A percentile compares a stretch with the other conserved stretches of the same genome.
These are phyloP conservation scores for Lentinus brumalis DNA, from an alignment of 768 basidiomycete species.

Conservation along the genomic window DNA sequence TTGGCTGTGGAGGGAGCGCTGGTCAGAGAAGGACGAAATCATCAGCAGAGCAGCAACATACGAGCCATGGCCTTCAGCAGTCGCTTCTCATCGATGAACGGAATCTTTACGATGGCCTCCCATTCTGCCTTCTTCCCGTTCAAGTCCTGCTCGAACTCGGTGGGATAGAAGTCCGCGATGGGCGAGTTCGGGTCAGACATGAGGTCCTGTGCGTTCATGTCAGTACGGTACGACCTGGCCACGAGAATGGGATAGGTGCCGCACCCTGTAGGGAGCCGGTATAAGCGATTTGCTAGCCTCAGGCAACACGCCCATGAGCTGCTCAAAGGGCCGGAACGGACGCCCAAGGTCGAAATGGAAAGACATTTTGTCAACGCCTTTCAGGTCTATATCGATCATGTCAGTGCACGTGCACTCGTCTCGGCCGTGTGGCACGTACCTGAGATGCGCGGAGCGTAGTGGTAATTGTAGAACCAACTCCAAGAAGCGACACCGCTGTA, in stretches of 20 bases:
- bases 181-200: conserved; percentile 86
- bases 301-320: conserved; percentile 97
- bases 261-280: conserved; percentile 81
- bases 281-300: conserved; percentile 88
- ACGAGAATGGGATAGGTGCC: conserved; percentile 18
- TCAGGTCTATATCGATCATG: conserved; percentile 50
- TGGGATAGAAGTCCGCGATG: conserved; percentile 93
- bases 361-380: conserved; percentile 69
- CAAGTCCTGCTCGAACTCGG: conserved; percentile 87
- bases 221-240: conserved; percentile 4
- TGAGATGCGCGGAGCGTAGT: conserved; percentile 95
- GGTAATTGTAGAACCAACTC: conserved; percentile 99
- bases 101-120: conserved; percentile 99
- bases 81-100: conserved; percentile 87
- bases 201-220: conserved; percentile 60
- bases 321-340: conserved; percentile 93
- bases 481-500: conserved; percentile 96
- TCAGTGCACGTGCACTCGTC: conserved; percentile 21
- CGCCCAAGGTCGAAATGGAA: conserved; percentile 86
- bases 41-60: conserved; percentile 37
- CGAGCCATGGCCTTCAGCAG: conserved; percentile 82
- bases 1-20: conserved; percentile 49
- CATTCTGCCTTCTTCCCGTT: conserved; percentile 99
- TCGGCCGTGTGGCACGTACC: conserved; percentile 49
- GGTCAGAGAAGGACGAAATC: not conserved